A percentile compares a stretch with the other conserved stretches of the same genome.
Conservation (phyloP, 208 protist species). For the Leishmania guyanensis region DNA sequence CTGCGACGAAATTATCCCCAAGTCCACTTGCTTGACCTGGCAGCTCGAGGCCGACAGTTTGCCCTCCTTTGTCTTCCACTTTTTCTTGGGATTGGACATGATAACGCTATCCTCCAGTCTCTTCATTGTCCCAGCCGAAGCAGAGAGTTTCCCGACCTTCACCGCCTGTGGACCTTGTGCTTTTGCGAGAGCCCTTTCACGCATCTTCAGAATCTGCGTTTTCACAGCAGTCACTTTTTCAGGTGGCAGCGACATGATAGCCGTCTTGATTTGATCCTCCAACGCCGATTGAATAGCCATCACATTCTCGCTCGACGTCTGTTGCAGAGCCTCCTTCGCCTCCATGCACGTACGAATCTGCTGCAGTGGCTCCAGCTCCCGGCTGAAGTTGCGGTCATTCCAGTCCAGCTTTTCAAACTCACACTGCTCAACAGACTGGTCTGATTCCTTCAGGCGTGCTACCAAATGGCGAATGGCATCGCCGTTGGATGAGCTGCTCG, state of each 20-base stretch:
- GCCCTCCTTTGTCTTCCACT: conserved; percentile 17
- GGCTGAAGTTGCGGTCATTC: conserved; percentile 56
- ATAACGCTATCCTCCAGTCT: conserved; percentile 35
- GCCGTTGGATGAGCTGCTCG: conserved; percentile 31
- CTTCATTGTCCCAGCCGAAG: conserved; percentile 28
- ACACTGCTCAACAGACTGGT: conserved; percentile 26
- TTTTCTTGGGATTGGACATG: not conserved
- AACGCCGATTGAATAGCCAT: not conserved
- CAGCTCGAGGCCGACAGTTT: conserved; percentile 30
- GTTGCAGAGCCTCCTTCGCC: conserved; percentile 43
- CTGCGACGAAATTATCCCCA: conserved; percentile 16
- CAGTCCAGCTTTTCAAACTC: conserved; percentile 55
- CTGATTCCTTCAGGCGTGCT: conserved; percentile 26
- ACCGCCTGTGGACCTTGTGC: not conserved
- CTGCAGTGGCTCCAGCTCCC: conserved; percentile 42
- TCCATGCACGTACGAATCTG: conserved; percentile 60
- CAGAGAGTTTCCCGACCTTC: conserved; percentile 27
- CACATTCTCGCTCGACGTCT: conserved; percentile 3
- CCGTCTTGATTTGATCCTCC: conserved; percentile 43
- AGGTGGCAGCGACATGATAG: conserved; percentile 39
- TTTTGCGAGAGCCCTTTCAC: conserved; percentile 7
- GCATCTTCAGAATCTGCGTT: conserved; percentile 28
- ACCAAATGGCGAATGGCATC: conserved; percentile 47
- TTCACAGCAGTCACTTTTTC: conserved; percentile 35
- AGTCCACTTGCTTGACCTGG: conserved; percentile 23